Evolutionary conservation across 2,329 filamentous ascomycete genomes (phyloP).

Genomic region (Scopulariopsis brevicaulis): DNA sequence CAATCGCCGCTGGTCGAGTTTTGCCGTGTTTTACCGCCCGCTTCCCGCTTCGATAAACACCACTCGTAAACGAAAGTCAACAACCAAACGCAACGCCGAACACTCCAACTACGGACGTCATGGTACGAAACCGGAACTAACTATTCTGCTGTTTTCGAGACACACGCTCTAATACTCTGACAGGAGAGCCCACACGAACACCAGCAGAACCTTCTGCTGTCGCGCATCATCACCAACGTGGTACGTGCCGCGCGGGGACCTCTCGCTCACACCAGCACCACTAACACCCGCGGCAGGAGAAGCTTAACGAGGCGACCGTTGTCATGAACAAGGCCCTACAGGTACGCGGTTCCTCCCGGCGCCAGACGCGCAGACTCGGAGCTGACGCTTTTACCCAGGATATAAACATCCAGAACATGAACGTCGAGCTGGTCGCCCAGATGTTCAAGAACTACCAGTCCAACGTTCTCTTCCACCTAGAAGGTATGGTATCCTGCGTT

Average conservation of each 20-base stretch:
- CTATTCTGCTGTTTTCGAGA: not conserved
- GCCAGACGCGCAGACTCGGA: not conserved
- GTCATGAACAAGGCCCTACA: conserved; percentile 88
- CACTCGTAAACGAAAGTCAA: not conserved
- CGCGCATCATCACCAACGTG: conserved; percentile 94
- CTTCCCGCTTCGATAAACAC: not conserved
- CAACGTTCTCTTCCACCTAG: conserved; percentile 92
- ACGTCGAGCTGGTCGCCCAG: conserved; percentile 91
- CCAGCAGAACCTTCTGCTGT: conserved; percentile 86
- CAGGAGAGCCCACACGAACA: conserved; percentile 95
- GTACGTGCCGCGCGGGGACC: conserved; percentile 40
- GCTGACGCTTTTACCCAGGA: conserved; percentile 43
- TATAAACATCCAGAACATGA: conserved; percentile 98
- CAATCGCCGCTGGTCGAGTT: not conserved
- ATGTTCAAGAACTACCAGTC: conserved; percentile 99
- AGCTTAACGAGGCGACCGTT: conserved; percentile 88
- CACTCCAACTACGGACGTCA: not conserved
- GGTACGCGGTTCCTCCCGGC: conserved; percentile 28
- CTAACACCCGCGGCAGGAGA: conserved; percentile 54
- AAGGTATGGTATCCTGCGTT: conserved; percentile 57
- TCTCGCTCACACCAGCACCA: not conserved
- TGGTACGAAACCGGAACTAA: not conserved
- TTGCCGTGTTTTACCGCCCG: conserved; percentile 8
- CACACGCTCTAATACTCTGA: not conserved
- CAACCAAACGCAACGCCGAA: not conserved